These are phyloP conservation scores for Ogataea paraovalis DNA, from an alignment of 805 yeast genomes.

Conservation along the genomic window DNA sequence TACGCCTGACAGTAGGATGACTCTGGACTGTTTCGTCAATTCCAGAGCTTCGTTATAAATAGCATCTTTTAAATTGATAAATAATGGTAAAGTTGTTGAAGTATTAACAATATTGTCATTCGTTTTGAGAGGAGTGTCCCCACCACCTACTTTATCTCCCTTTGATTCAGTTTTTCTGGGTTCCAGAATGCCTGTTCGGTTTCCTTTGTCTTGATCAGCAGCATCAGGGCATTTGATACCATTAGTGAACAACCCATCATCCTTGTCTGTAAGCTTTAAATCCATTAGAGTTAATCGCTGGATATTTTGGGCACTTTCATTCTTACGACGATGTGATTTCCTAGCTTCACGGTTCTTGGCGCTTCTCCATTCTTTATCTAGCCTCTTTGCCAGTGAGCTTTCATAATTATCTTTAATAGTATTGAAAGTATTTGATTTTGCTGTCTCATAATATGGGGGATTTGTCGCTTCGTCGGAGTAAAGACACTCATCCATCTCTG, in stretches of 20 bases:
- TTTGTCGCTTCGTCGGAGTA: not conserved
- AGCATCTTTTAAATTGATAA: not conserved
- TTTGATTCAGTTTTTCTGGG: not conserved
- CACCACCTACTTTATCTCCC: not conserved
- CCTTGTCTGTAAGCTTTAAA: not conserved
- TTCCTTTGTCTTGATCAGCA: no score
- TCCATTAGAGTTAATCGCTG: not conserved
- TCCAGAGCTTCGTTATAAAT: conserved; percentile 3
- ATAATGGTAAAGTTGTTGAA: not conserved
- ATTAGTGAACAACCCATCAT: not conserved
- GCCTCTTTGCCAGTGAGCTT: not conserved
- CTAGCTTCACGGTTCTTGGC: not conserved
- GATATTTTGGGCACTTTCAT: not conserved
- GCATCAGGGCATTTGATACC: not conserved
- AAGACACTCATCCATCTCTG: not conserved
- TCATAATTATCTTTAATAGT: not conserved
- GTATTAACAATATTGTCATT: not conserved
- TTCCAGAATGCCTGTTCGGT: not conserved
- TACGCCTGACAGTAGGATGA: conserved; percentile 21
- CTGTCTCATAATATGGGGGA: not conserved
- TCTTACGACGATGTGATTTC: not conserved
- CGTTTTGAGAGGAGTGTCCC: not conserved
- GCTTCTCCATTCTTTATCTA: not conserved
- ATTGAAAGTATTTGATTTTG: not conserved
- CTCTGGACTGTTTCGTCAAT: conserved; percentile 13